These are phyloP conservation scores for Atkinsonella hypoxylon DNA, from an alignment of 2,329 filamentous ascomycete genomes.

Conservation along the genomic window DNA sequence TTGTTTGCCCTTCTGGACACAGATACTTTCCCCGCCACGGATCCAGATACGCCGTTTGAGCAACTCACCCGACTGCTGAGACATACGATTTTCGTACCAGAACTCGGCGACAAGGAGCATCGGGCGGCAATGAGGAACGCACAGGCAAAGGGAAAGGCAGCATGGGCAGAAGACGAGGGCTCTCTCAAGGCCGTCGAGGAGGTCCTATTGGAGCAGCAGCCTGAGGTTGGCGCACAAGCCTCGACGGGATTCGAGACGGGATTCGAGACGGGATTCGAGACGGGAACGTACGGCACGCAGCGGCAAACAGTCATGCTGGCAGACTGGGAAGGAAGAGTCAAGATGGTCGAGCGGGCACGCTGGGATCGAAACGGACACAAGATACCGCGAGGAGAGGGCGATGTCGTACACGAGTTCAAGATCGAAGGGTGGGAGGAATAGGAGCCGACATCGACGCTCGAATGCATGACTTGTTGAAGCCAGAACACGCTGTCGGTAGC, in stretches of 20 bases:
- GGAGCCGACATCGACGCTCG: neutral
- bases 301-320: conserved; percentile 51
- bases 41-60: conserved; percentile 34
- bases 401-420: conserved; percentile 42
- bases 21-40: conserved; percentile 38
- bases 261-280: conserved; percentile 37
- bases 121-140: conserved; percentile 32
- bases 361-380: conserved; percentile 46
- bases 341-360: conserved; percentile 45
- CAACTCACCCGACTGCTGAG: conserved; percentile 41
- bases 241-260: conserved; percentile 39
- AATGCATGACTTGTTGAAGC: neutral
- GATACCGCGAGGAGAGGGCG: conserved; percentile 41
- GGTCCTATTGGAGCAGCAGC: conserved; percentile 23
- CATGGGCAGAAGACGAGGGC: conserved; percentile 23
- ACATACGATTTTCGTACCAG: conserved; percentile 49
- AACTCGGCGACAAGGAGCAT: conserved; percentile 38
- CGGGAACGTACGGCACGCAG: conserved; percentile 53
- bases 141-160: conserved; percentile 24
- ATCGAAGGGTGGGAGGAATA: conserved; percentile 39
- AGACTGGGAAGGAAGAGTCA: conserved; percentile 50
- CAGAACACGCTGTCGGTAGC: too few species aligned
- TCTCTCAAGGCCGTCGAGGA: conserved; percentile 25
- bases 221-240: conserved; percentile 20
- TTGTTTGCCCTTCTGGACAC: conserved; percentile 45